A percentile compares a stretch with the other conserved stretches of the same genome.
Evolutionary conservation across 208 protist species (phyloP).

Genomic region (Leishmania major): DNA sequence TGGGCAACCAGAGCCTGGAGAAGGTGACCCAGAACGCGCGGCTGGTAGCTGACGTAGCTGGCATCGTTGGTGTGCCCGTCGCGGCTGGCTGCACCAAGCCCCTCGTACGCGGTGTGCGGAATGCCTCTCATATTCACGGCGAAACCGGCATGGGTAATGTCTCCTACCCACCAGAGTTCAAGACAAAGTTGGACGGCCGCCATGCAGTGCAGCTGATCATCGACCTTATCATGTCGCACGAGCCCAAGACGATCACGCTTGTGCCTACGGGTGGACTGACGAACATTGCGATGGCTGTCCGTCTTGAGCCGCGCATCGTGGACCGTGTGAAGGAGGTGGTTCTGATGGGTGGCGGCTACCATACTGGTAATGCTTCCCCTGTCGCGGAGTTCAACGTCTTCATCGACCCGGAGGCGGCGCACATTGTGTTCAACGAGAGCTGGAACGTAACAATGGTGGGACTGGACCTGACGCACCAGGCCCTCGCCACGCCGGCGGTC

Average conservation of each 20-base stretch:
- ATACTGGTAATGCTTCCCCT: slow-evolving; percentile 55
- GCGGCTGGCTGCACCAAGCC: slow-evolving; percentile 50
- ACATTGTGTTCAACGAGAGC: slow-evolving; percentile 73
- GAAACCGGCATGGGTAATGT: slow-evolving; percentile 66
- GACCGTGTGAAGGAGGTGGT: slow-evolving; percentile 73
- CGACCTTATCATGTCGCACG: slow-evolving; percentile 56
- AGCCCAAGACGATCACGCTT: slow-evolving; percentile 57
- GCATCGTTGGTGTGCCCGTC: slow-evolving; percentile 43
- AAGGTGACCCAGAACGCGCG: slow-evolving; percentile 77
- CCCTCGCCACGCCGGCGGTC: slow-evolving; percentile 50
- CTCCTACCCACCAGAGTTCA: slow-evolving; percentile 23
- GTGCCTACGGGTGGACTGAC: slow-evolving; percentile 76
- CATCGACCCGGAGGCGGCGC: slow-evolving; percentile 75
- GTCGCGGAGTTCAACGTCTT: slow-evolving; percentile 86
- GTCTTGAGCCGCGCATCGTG: slow-evolving; percentile 71
- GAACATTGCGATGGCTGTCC: slow-evolving; percentile 81
- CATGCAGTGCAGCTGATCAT: slow-evolving; percentile 66
- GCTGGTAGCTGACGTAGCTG: slow-evolving; percentile 42
- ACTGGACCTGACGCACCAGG: slow-evolving; percentile 84
- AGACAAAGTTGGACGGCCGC: slow-evolving; percentile 37
- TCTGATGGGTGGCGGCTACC: slow-evolving; percentile 78
- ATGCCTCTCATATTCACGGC: slow-evolving; percentile 74
- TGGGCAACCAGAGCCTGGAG: slow-evolving; percentile 84
- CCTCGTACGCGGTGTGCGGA: slow-evolving; percentile 41
- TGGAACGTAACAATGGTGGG: slow-evolving; percentile 81